Percentiles rank a stretch among this genome's conserved stretches.
phyloP scores from a whole-genome alignment of 2,329 filamentous ascomycete species.

The Colletotrichum graminicola region DNA sequence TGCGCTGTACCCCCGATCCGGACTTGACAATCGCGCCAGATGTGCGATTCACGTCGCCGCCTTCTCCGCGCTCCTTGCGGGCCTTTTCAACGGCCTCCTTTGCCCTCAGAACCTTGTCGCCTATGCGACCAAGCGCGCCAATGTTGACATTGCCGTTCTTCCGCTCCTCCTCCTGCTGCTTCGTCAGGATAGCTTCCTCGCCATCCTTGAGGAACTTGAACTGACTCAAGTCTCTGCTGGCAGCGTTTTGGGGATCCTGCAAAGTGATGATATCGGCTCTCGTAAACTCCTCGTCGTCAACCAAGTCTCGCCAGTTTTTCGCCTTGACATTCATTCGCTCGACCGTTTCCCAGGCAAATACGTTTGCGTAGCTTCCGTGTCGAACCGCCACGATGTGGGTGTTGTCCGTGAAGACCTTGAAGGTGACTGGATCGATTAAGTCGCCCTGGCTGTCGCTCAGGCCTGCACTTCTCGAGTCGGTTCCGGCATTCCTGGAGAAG shows the following conservation, averaged over 20 bases:
- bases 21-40: slow-evolving; percentile 58
- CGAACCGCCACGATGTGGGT: slow-evolving; percentile 93
- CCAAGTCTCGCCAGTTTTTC: slow-evolving; percentile 93
- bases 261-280: slow-evolving; percentile 95
- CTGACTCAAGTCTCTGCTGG: slow-evolving; percentile 82
- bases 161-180: slow-evolving; percentile 77
- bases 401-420: slow-evolving; percentile 97
- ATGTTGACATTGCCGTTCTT: slow-evolving; percentile 80
- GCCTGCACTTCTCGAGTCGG: slow-evolving; percentile 60
- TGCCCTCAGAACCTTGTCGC: slow-evolving; percentile 87
- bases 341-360: slow-evolving; percentile 96
- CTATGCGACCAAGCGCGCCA: slow-evolving; percentile 80
- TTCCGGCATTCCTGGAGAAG: slow-evolving; percentile 90
- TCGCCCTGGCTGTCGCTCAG: slow-evolving; percentile 74
- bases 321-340: slow-evolving; percentile 96
- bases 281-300: slow-evolving; percentile 88
- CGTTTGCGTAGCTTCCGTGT: slow-evolving; percentile 87
- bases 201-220: slow-evolving; percentile 94
- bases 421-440: slow-evolving; percentile 95
- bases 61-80: slow-evolving; percentile 76
- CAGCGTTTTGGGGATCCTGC: slow-evolving; percentile 93
- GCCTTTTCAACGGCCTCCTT: slow-evolving; percentile 95
- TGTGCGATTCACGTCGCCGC: slow-evolving; percentile 68
- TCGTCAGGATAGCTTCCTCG: slow-evolving; percentile 73
- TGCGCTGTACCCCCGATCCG: slow-evolving; percentile 49